Evolutionary conservation across 805 yeast genomes (phyloP).

Genomic region (Lachancea mirantina): DNA sequence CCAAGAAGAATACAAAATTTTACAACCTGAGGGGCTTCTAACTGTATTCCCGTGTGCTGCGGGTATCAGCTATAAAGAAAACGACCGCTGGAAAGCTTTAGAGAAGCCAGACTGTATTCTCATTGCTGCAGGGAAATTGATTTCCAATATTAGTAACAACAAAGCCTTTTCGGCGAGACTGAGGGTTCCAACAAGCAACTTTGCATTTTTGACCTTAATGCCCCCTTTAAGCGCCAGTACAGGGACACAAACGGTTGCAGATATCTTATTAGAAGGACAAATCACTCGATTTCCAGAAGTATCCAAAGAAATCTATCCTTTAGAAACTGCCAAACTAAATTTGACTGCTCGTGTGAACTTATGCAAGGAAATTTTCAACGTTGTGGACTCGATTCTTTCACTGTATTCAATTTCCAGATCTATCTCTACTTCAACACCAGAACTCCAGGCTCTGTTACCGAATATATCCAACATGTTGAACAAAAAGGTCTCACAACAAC

Average conservation of each 20-base stretch:
- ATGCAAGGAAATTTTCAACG: slow-evolving; percentile 21
- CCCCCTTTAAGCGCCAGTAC: slow-evolving; percentile 16
- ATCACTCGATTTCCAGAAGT: slow-evolving; percentile 22
- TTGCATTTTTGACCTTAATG: slow-evolving; percentile 18
- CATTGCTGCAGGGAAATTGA: slow-evolving; percentile 23
- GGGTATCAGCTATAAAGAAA: slow-evolving; percentile 23
- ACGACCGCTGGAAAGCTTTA: slow-evolving; percentile 21
- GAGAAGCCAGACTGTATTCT: slow-evolving; percentile 25
- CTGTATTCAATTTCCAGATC: slow-evolving; percentile 21
- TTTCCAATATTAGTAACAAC: slow-evolving; percentile 18
- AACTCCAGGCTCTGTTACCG: slow-evolving; percentile 20
- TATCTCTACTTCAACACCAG: slow-evolving; percentile 14
- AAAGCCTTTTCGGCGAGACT: slow-evolving; percentile 21
- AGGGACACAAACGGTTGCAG: slow-evolving; percentile 10
- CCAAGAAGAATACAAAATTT: slow-evolving; percentile 14
- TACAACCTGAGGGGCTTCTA: slow-evolving; percentile 20
- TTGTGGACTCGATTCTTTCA: slow-evolving; percentile 25
- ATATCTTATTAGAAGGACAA: slow-evolving; percentile 16
- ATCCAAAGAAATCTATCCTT: slow-evolving; percentile 18
- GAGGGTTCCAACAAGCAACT: slow-evolving; percentile 16
- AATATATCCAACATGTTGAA: slow-evolving; percentile 27
- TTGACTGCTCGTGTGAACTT: slow-evolving; percentile 15
- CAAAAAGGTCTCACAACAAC: slow-evolving; percentile 20
- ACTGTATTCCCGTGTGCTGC: slow-evolving; percentile 23
- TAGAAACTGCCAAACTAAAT: slow-evolving; percentile 13